Evolutionary conservation across 78 protist genomes (phyloP).

Genomic region (Creolimax fragrantissima): DNA sequence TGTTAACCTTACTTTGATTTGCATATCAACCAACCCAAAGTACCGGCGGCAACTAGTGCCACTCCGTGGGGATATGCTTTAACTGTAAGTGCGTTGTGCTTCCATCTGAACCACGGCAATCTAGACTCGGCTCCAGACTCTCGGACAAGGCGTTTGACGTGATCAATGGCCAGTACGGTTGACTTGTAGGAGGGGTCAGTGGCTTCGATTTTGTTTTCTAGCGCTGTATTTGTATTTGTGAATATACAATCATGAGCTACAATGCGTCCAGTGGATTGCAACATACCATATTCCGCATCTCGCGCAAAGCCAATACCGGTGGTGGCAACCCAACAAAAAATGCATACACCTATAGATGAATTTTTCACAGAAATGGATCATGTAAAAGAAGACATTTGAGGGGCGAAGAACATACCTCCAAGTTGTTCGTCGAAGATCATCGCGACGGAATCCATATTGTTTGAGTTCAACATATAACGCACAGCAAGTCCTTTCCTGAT

Average conservation of each 20-base stretch:
- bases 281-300: too few relatives aligned
- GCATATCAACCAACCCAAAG: background rate
- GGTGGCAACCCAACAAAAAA: too few relatives aligned
- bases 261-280: too few relatives aligned
- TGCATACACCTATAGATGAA: too few relatives aligned
- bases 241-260: too few relatives aligned
- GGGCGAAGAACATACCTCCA: background rate
- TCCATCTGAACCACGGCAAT: background rate
- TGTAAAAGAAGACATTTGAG: too few relatives aligned
- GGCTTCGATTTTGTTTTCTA: background rate
- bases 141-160: background rate
- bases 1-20: background rate
- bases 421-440: background rate
- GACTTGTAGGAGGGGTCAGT: background rate
- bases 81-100: background rate
- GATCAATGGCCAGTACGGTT: background rate
- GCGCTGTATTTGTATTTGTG: too few relatives aligned
- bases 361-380: too few relatives aligned
- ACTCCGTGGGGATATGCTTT: background rate
- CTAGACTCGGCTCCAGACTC: background rate
- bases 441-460: background rate
- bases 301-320: too few relatives aligned
- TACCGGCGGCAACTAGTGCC: background rate
- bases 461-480: background rate
- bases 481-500: conserved; percentile 78